Conservation (phyloP, 2,329 filamentous ascomycete species). For the Verticillium nubilum region DNA sequence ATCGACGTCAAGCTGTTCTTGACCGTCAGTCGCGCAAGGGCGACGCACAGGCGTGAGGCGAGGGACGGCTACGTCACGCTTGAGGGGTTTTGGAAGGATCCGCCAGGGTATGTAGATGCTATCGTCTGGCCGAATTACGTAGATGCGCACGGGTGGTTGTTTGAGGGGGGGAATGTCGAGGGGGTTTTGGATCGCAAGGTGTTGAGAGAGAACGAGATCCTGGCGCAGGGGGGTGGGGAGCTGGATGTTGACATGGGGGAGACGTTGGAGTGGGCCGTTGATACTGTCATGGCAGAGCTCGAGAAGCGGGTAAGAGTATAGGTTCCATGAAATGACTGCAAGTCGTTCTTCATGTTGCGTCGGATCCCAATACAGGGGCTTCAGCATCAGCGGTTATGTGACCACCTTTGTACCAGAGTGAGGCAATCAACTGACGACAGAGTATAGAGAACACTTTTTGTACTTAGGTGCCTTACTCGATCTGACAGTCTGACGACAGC, state of each 20-base stretch:
- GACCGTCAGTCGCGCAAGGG: slow-evolving; percentile 58
- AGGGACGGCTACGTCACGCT: slow-evolving; percentile 73
- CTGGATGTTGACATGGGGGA: slow-evolving; percentile 54
- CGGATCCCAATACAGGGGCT: no score
- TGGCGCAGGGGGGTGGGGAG: slow-evolving; percentile 39
- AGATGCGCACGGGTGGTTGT: slow-evolving; percentile 74
- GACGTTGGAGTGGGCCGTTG: slow-evolving; percentile 64
- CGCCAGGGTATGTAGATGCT: slow-evolving; percentile 87
- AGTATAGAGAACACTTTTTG: no score
- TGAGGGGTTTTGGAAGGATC: slow-evolving; percentile 93
- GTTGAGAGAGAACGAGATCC: slow-evolving; percentile 37
- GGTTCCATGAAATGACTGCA: no score
- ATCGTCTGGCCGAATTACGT: slow-evolving; percentile 97
- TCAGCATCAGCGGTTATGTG: no score
- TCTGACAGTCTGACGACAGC: no score
- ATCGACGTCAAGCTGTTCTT: slow-evolving; percentile 79
- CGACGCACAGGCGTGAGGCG: slow-evolving; percentile 60
- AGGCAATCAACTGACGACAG: no score
- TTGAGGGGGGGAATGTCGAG: slow-evolving; percentile 63
- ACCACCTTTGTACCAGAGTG: no score
- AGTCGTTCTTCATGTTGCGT: no score
- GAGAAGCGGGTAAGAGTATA: slow-evolving; percentile 17
- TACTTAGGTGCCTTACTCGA: no score
- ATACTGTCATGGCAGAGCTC: slow-evolving; percentile 47
- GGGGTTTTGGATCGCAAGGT: slow-evolving; percentile 42